Percentiles rank a stretch among this genome's conserved stretches.
These are phyloP conservation scores for Smittium mucronatum DNA, from an alignment of 371 early-diverging fungal species.

Conservation along the genomic window DNA sequence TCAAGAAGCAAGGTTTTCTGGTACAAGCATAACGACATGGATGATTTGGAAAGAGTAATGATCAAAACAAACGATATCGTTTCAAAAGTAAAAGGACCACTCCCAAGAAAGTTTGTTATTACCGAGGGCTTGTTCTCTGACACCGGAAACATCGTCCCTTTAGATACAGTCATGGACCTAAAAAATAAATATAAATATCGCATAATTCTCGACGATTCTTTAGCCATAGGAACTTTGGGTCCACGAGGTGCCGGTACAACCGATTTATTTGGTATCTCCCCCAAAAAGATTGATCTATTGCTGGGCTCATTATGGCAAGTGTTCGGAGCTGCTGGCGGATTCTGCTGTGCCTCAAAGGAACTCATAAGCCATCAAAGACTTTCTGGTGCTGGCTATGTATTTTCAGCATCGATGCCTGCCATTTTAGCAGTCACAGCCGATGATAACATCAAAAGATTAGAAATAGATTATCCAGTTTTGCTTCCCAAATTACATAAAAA, in stretches of 20 bases:
- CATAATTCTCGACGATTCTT: slow-evolving; percentile 91
- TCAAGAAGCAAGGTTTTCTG: slow-evolving; percentile 76
- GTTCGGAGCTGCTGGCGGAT: slow-evolving; percentile 87
- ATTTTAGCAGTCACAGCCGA: slow-evolving; percentile 82
- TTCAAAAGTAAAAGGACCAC: slow-evolving; percentile 34
- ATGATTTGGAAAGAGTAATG: slow-evolving; percentile 80
- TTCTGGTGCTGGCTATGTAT: slow-evolving; percentile 88
- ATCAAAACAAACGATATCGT: slow-evolving; percentile 45
- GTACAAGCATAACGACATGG: slow-evolving; percentile 95
- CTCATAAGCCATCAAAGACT: slow-evolving; percentile 92
- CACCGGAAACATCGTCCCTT: slow-evolving; percentile 81
- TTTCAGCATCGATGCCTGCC: slow-evolving; percentile 97
- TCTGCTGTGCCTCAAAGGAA: slow-evolving; percentile 79
- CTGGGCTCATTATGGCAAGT: slow-evolving; percentile 82
- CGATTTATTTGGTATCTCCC: slow-evolving; percentile 55
- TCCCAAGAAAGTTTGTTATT: slow-evolving; percentile 88
- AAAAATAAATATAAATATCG: slow-evolving; percentile 95
- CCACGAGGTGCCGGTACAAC: slow-evolving; percentile 80
- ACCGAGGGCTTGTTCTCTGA: slow-evolving; percentile 94
- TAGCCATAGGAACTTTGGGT: slow-evolving; percentile 89
- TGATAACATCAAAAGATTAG: slow-evolving; percentile 65
- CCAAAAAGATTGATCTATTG: slow-evolving; percentile 80
- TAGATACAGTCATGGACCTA: slow-evolving; percentile 70
- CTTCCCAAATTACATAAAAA: slow-evolving; percentile 29
- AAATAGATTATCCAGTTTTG: slow-evolving; percentile 22